Evolutionary conservation across 768 basidiomycete species (phyloP), one percentile per base, ranked within the genome.

Genomic region (Rhodotorula toruloides): DNA sequence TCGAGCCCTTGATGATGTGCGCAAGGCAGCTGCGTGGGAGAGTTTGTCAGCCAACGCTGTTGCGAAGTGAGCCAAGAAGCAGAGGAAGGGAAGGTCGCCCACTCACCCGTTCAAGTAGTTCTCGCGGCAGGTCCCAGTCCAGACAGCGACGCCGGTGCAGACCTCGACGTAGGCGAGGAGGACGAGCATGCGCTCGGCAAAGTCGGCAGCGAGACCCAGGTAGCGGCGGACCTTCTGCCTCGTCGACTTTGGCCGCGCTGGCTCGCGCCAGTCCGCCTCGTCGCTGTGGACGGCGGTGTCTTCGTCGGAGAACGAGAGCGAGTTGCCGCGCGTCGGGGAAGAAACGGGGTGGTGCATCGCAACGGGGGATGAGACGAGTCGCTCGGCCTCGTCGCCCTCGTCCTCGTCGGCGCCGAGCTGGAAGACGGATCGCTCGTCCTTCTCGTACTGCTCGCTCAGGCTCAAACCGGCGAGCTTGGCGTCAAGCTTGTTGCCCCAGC

Each of bases 81-180:
- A 36, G 25, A 39, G 16, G 54, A 42, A 22, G 21, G 21, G 27
- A 21, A 21, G 3, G 40, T n/a, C n/a, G n/a, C n/a, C n/a, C n/a
- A 91, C 80, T 71, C 89, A 93, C 1, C 53, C 53, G 72, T 94
- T 93, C 60, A 86, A 72, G 74, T 87, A 91, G 65, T 82, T 84
- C 47, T 82, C 83, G 57, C 91, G 83, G 78, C 92, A 94, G 55
- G 89, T 87, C 21, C 92, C 93, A 2, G 89, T 87, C 76, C 94
- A 98, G 13, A 86, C 80, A 17, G 86, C 84, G 39, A 91, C 81
- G 0, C 93, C 93, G 2, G 83, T 82, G 34, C 90, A 68, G 21
- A 86, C 65, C 73, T 86, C 82, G 34, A 80, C 82, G 56, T 87
- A 86, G 6, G 83, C 93, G 21, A 87, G 84, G 54, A 91, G 78